Conservation (phyloP, 306 rosid genomes). For the Astragalus glycyphyllos region DNA sequence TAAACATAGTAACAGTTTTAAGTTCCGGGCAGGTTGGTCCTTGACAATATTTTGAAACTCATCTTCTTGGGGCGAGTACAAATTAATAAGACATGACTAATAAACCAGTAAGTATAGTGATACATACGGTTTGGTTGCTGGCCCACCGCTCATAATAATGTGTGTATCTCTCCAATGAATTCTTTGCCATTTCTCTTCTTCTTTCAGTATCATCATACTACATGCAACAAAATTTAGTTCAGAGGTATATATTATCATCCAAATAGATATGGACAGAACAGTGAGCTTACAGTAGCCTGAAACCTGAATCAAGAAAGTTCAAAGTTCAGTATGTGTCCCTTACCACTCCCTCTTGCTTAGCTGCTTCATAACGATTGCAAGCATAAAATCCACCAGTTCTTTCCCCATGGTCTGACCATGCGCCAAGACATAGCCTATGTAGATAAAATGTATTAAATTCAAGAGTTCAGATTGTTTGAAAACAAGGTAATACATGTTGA, state of each 20-base stretch:
- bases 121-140: conserved; percentile 88
- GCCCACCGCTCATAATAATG: conserved; percentile 99
- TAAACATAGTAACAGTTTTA: neutral
- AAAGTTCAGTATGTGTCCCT: conserved; percentile 28
- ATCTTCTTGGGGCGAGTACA: conserved; percentile 18
- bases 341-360: conserved; percentile 93
- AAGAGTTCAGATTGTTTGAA: conserved; percentile 8
- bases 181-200: conserved; percentile 96
- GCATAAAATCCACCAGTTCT: conserved; percentile 97
- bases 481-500: conserved; percentile 7
- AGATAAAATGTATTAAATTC: conserved; percentile 32
- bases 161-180: conserved; percentile 92
- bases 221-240: conserved; percentile 38
- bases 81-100: conserved; percentile 25
- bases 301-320: conserved; percentile 31
- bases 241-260: conserved; percentile 14
- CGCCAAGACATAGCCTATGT: conserved; percentile 90
- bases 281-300: conserved; percentile 19
- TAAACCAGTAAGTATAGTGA: conserved; percentile 37
- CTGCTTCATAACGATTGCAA: conserved; percentile 92
- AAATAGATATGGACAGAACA: conserved; percentile 1
- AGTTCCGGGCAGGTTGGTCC: neutral
- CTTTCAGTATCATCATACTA: conserved; percentile 75
- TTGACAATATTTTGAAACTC: conserved; percentile 9
- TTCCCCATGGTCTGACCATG: conserved; percentile 96